Percentiles rank a stretch among this genome's conserved stretches.
These are phyloP conservation scores for Solanum hybrid DNA, from an alignment of 305 asterid genomes.

Conservation along the genomic window DNA sequence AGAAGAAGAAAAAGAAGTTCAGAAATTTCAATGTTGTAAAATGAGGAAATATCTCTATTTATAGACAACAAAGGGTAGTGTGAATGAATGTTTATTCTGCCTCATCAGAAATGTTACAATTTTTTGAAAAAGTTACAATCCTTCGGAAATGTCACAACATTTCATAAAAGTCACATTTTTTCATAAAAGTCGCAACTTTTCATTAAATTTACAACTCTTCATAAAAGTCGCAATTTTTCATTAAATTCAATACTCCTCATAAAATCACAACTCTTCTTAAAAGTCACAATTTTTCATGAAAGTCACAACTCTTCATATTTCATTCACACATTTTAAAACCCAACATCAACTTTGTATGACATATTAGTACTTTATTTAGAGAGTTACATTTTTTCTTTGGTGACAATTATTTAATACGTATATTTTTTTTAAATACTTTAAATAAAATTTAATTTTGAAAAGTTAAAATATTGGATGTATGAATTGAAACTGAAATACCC, in stretches of 20 bases:
- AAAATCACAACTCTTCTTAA: background rate
- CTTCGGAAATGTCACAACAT: background rate
- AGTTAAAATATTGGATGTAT: no score
- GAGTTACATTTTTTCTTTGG: background rate
- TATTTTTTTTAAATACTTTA: background rate
- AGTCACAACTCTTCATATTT: background rate
- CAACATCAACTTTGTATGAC: background rate
- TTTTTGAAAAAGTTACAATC: background rate
- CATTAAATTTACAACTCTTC: no score
- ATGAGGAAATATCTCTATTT: no score
- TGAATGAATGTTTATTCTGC: background rate
- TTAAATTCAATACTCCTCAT: no score
- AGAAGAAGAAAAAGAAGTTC: no score
- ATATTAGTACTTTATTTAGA: background rate
- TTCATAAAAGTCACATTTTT: background rate
- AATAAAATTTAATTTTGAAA: no score
- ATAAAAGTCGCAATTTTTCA: no score
- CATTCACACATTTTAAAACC: no score
- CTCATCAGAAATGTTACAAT: background rate
- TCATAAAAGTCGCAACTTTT: no score
- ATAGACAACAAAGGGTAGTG: no score
- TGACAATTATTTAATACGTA: background rate
- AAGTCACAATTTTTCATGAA: background rate
- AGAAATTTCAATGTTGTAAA: no score
- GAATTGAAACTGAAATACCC: background rate